Evolutionary conservation across 352 stramenopile genomes (phyloP).

Genomic region (Pythium dissotocum): DNA sequence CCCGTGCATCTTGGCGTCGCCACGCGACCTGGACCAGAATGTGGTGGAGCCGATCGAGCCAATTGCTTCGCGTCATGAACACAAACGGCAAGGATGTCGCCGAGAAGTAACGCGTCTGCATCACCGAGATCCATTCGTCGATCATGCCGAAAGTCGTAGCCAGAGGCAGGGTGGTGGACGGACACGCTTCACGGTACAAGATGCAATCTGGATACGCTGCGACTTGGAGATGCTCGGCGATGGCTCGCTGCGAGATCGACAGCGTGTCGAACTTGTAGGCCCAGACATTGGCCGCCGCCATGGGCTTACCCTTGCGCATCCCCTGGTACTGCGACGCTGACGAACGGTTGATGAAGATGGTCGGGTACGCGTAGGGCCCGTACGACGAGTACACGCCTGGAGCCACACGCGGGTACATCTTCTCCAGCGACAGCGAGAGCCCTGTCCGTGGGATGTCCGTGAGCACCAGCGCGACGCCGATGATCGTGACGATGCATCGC

Average conservation of each 20-base stretch:
- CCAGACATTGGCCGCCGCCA: slow-evolving; percentile 5
- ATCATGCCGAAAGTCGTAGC: slow-evolving; percentile 21
- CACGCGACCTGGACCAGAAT: slow-evolving; percentile 6
- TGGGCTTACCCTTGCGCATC: background rate
- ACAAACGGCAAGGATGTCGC: background rate
- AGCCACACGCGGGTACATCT: background rate
- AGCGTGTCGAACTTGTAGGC: slow-evolving; percentile 30
- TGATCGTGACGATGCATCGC: slow-evolving; percentile 7
- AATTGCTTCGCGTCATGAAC: slow-evolving; percentile 22
- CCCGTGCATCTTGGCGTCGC: slow-evolving; percentile 8
- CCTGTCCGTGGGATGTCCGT: slow-evolving; percentile 49
- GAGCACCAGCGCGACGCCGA: slow-evolving; percentile 14
- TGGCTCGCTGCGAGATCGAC: slow-evolving; percentile 17
- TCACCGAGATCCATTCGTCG: slow-evolving; percentile 5
- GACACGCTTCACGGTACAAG: slow-evolving; percentile 15
- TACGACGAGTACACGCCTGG: slow-evolving; percentile 11
- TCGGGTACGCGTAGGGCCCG: slow-evolving; percentile 23
- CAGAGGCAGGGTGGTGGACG: background rate
- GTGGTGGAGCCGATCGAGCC: slow-evolving; percentile 24
- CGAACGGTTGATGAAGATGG: slow-evolving; percentile 3
- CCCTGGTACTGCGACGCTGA: slow-evolving; percentile 1
- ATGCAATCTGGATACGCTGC: slow-evolving; percentile 16
- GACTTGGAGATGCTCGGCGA: slow-evolving; percentile 21
- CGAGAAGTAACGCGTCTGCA: slow-evolving; percentile 4
- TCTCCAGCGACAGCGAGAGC: slow-evolving; percentile 7